Evolutionary conservation across 176 grass and related monocot species (phyloP), one percentile per base, ranked within the genome.

Genomic region (Cenchrus fungigraminus): DNA sequence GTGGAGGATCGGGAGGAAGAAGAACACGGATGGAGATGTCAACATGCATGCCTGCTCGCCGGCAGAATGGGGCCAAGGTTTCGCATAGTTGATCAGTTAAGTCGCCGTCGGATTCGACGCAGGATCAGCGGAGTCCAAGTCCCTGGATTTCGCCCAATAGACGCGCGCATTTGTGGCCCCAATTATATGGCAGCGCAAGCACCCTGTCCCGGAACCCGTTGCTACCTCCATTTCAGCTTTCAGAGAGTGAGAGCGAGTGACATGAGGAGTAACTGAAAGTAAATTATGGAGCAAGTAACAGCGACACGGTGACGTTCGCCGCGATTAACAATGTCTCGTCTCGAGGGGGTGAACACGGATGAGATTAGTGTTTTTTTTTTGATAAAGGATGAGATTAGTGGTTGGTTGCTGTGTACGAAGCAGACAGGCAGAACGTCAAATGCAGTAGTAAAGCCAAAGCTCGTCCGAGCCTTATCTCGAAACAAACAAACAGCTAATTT

Each of bases 281-380:
- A 12, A 20, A 71, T 77, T 82, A 59, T 2, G 88, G 78, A 82
- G 49, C 83, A 90, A 77, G 83, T 71, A 47, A 90, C 83, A 86
- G 83, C 72, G 88, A 90, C 83, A 3, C 31, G 78, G 34, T 65
- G 74, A 78, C 70, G 25, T 67, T 67, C 50, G 50, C 22, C 34
- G 82, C n/a, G 16, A 56, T 80, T 46, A 73, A 70, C 14, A 59
- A 31, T 64, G 77, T 16, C 0, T 15, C 52, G 50, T 2, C 52
- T 16, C 14, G 3, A 49, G 16, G 17, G 66, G 15, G 15, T 56
- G 54, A 56, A 19, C 1, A 25, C 25, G 25, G 25, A 25, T 25
- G 25, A 25, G 25, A 25, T 25, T 25, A 25, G 25, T 25, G 25
- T 25, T 25, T 25, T 25, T 25, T 25, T 25, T 25, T 25, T 25